phyloP scores from a whole-genome alignment of 106 monocot genomes.

The Amphibolis antarctica region DNA sequence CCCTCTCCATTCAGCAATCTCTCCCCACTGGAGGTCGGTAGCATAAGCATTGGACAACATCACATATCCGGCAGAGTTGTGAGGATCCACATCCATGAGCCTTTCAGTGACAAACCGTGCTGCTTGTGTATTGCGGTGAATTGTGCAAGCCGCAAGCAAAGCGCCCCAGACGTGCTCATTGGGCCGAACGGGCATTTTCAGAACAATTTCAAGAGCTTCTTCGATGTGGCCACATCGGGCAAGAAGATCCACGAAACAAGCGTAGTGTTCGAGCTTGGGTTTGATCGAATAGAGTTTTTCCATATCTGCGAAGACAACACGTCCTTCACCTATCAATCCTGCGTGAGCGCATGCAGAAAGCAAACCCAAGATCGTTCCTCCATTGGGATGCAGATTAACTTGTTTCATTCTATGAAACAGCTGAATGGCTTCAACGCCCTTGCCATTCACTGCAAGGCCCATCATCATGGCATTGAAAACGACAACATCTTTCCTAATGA shows the following conservation, averaged over 20 bases:
- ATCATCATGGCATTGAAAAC: conserved; percentile 31
- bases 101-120: conserved; percentile 16
- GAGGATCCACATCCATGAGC: conserved; percentile 16
- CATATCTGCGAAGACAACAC: conserved; percentile 22
- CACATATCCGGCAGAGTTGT: conserved; percentile 29
- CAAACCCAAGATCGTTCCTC: conserved; percentile 25
- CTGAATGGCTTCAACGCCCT: conserved; percentile 12
- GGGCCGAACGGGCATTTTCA: conserved; percentile 17
- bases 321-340: conserved; percentile 24
- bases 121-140: conserved; percentile 15
- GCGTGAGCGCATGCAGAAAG: conserved; percentile 31
- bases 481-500: conserved; percentile 14
- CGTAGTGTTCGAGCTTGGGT: conserved; percentile 28
- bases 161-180: conserved; percentile 39
- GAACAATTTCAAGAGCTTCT: conserved; percentile 25
- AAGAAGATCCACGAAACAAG: conserved; percentile 32
- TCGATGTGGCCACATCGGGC: conserved; percentile 20
- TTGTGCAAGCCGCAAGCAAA: conserved; percentile 27
- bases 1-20: conserved; percentile 23
- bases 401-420: conserved; percentile 16
- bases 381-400: conserved; percentile 16
- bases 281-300: conserved; percentile 2
- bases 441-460: conserved; percentile 29
- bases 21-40: conserved; percentile 17
- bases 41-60: conserved; percentile 39